phyloP scores from a whole-genome alignment of 2,329 filamentous ascomycete genomes.

The Curvularia eragrostidis region DNA sequence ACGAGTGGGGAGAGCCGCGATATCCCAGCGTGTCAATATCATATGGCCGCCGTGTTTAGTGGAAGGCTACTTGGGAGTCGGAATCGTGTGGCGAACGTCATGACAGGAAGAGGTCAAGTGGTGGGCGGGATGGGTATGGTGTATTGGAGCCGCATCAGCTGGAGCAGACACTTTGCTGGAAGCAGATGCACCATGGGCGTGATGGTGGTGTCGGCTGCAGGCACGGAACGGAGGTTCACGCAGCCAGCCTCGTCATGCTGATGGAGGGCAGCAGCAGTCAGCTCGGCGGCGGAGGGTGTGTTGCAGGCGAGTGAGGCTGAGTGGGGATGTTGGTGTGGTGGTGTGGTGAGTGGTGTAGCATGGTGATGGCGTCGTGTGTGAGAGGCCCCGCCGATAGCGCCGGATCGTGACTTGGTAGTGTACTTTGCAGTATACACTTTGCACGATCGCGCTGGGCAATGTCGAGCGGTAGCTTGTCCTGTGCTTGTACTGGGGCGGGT shows the following conservation, averaged over 20 bases:
- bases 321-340: constrained; percentile 17
- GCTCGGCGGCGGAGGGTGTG: constrained; percentile 26
- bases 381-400: constrained; percentile 30
- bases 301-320: constrained; percentile 37
- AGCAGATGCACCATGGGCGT: constrained; percentile 2
- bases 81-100: constrained; percentile 12
- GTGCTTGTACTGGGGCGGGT: constrained; percentile 24
- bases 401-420: constrained; percentile 2
- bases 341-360: background rate
- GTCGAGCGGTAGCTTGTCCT: constrained; percentile 23
- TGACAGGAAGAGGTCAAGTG: constrained; percentile 12
- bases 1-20: constrained; percentile 18
- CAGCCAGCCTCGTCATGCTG: constrained; percentile 27
- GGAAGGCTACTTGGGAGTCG: background rate
- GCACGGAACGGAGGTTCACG: constrained; percentile 39
- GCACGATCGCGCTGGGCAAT: constrained; percentile 25
- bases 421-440: constrained; percentile 6
- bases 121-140: constrained; percentile 20
- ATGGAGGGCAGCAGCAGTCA: constrained; percentile 29
- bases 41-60: constrained; percentile 17
- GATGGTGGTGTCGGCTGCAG: constrained; percentile 16
- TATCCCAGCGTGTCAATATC: constrained; percentile 18
- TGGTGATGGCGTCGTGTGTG: constrained; percentile 27
- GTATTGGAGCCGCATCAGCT: constrained; percentile 35
- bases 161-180: constrained; percentile 26